Base-by-base conservation (phyloP, 1,284 basidiomycete species). In the Trichosporon sp. region DNA sequence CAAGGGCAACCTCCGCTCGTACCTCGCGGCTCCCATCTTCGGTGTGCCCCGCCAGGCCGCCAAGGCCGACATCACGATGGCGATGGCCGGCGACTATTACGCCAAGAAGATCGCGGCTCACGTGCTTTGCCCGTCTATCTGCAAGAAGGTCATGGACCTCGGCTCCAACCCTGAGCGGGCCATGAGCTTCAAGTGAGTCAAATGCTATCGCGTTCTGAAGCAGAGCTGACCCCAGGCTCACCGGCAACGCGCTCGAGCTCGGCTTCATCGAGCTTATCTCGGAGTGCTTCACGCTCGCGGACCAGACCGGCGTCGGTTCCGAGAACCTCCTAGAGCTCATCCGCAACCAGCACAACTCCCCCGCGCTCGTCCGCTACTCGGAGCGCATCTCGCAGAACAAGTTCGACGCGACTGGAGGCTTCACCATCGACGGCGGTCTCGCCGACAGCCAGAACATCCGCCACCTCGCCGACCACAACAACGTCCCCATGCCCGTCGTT, bases 371-470 rank as follows among this genome's bases (percentile, higher is more conserved):
- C 1, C 70, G 73, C 40, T 76, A 78, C 68, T 75, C 80, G 5
- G 76, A 76, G 68, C 71, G 77, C 64, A 79, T 78, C 65, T 73
- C 76, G 12, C 71, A 81, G 56, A 86, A 93, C 83, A 85, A 88
- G 46, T 96, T 94, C 79, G 90, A 93, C 73, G 91, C 90, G 19
- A 86, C 87, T 8, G 86, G 86, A 51, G 94, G 93, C n/a, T 96
- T 96, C 81, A 87, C 90, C n/a, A 88, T 96, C 68, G 90, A 91
- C 48, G 92, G 92, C 16, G 94, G 93, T n/a, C 89, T 96, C 78
- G 93, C 93, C 78, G 93, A 96, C 79, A 89, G 90, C 0, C 81
- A 87, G 64, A 85, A 87, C 76, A 86, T 87, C 54, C 80, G 84
- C 63, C 78, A 81, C 71, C 78, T 87, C 7, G 86, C 86, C 5